Percentiles rank a stretch among this genome's conserved stretches.
These are phyloP conservation scores for Mortierella sp. DNA, from an alignment of 371 early-diverging fungal species.

Conservation along the genomic window DNA sequence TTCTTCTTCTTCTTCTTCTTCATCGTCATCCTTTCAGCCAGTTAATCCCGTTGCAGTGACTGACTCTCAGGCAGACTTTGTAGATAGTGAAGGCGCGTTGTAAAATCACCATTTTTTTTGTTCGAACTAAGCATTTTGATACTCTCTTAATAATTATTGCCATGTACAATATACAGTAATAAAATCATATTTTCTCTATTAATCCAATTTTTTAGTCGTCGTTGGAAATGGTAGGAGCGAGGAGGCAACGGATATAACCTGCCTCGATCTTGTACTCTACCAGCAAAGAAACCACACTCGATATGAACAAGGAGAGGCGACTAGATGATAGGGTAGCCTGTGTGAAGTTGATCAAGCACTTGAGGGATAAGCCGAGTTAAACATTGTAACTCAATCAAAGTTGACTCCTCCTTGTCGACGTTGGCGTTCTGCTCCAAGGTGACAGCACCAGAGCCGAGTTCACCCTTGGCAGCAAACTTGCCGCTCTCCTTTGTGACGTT, in stretches of 20 bases:
- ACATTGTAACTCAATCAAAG: conserved; percentile 82
- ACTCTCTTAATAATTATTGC: neutral
- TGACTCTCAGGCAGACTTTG: conserved; percentile 8
- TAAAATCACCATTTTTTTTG: neutral
- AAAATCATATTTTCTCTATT: conserved; percentile 13
- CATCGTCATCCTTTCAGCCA: neutral
- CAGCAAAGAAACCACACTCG: conserved; percentile 90
- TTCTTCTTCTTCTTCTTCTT: conserved; percentile 2
- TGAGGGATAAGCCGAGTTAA: conserved; percentile 89
- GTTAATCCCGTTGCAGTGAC: conserved; percentile 17
- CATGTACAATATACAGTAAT: neutral
- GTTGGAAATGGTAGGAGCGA: conserved; percentile 63
- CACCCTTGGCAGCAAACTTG: conserved; percentile 91
- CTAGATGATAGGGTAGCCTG: conserved; percentile 93
- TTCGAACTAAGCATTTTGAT: too few relatives aligned
- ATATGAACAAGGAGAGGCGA: conserved; percentile 85
- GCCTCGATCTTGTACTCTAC: conserved; percentile 95
- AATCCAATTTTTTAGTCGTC: conserved; percentile 25
- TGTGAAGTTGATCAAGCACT: conserved; percentile 94
- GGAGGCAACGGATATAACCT: conserved; percentile 95
- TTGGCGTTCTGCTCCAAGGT: conserved; percentile 82
- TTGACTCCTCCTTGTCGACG: conserved; percentile 84
- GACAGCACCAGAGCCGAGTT: conserved; percentile 89
- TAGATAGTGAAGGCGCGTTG: conserved; percentile 18
- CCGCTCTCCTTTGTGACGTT: conserved; percentile 94